Conservation (phyloP, 441 rosid species). For the Pelargonium myrrhifolium region DNA sequence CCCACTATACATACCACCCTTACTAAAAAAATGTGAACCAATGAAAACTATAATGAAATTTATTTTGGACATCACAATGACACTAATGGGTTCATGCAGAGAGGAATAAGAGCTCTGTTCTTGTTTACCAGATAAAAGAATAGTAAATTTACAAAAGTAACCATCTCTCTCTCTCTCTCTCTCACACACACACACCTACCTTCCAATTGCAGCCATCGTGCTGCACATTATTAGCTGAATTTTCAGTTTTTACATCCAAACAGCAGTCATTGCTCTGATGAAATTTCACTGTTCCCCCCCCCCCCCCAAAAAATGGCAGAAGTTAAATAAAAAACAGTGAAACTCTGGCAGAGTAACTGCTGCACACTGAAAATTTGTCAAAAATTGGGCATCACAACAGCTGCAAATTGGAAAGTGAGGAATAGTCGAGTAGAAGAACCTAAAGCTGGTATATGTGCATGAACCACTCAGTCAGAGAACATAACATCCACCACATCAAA, state of each 20-base stretch:
- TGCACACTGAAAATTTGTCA: neutral
- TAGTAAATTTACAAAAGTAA: no score
- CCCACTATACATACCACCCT: neutral
- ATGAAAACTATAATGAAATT: neutral
- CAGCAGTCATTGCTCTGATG: neutral
- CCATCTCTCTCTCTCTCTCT: no score
- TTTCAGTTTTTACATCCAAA: neutral
- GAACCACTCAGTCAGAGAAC: no score
- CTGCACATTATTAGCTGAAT: neutral
- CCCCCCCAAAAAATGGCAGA: neutral
- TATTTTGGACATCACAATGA: neutral
- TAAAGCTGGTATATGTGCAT: no score
- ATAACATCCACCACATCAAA: no score
- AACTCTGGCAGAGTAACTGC: neutral
- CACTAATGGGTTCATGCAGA: neutral
- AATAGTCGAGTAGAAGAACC: no score
- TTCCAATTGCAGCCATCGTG: neutral
- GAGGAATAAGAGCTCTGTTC: neutral
- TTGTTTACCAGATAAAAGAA: no score
- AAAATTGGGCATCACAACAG: neutral
- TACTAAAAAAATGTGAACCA: neutral
- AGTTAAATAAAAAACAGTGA: no score
- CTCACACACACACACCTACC: no score
- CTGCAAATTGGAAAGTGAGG: no score
- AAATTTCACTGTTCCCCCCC: neutral